Evolutionary conservation across 2,329 filamentous ascomycete species (phyloP).

Genomic region (Escovopsis sp.): DNA sequence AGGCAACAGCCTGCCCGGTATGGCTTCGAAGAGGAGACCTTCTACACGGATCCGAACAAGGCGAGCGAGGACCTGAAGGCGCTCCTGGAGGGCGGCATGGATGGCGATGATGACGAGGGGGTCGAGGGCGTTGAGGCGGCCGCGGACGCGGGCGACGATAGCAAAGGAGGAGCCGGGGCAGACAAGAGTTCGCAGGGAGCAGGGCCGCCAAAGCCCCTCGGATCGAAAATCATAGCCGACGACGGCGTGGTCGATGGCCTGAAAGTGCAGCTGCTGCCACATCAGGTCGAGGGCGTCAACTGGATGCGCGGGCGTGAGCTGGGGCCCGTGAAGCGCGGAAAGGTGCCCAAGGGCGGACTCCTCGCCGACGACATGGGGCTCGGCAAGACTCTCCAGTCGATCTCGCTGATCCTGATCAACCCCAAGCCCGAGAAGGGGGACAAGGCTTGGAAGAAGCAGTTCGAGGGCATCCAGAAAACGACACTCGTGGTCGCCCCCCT

Average conservation of each 20-base stretch:
- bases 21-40: constrained; percentile 26
- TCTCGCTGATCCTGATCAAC: constrained; percentile 76
- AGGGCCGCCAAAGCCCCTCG: constrained; percentile 9
- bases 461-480: constrained; percentile 53
- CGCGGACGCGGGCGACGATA: not conserved
- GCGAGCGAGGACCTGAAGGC: constrained; percentile 67
- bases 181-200: not conserved
- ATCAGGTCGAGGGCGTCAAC: constrained; percentile 83
- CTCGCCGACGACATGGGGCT: constrained; percentile 95
- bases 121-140: constrained; percentile 19
- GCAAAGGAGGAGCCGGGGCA: constrained; percentile 1
- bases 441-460: constrained; percentile 52
- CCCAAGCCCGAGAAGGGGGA: constrained; percentile 47
- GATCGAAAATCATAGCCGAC: constrained; percentile 19
- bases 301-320: constrained; percentile 95
- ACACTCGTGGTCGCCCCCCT: constrained; percentile 89
- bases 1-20: constrained; percentile 8
- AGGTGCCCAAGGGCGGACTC: constrained; percentile 80
- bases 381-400: constrained; percentile 90
- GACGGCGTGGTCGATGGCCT: constrained; percentile 57
- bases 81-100: constrained; percentile 66
- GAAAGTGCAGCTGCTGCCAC: constrained; percentile 75
- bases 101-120: constrained; percentile 49
- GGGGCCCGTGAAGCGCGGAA: constrained; percentile 67
- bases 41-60: constrained; percentile 57